Base-by-base conservation (phyloP, 805 yeast genomes). In the Kluyveromyces nonfermentans region DNA sequence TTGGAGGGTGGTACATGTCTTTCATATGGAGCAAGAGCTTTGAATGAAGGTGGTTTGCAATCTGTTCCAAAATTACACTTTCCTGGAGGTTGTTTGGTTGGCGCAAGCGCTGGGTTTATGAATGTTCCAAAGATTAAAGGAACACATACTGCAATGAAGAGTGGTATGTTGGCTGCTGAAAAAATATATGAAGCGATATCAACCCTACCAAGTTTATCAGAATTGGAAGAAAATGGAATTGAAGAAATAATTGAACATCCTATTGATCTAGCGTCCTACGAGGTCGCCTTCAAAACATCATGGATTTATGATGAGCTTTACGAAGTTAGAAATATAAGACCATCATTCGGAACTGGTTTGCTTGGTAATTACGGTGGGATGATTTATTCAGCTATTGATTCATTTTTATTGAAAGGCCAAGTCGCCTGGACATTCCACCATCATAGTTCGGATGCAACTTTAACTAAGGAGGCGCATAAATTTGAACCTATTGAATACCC, bases 81-180 rank as follows among this genome's bases (percentile, higher is more conserved):
- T 75, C 97, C 97, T 2, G 99, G 99, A 41, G 99, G 98, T 42
- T 82, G 88, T 7, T 67, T 93, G 22, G 90, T 93, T 33, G 99
- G 99, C 28, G 93, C 95, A 45, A 71, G 94, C 45, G 98, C 98
- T 3, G 98, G 98, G 1, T 90, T 93, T 63, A 76, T 93, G 78
- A 93, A 93, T 60, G 97, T 93, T 36, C 97, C 98, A 42, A 93
- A 90, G 64, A 85, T 93, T 57, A 93, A 93, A 67, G 99, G 99
- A 14, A 82, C 97, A 0, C 99, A 93, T 63, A 90, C 96, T 1
- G 97, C 99, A 1, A 86, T 93, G 79, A 93, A 93, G 64, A 74
- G 93, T 8, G 98, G 97, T 28, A 81, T 93, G 74, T 64, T 93
- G 22, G 98, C 98, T 2, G 98, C 97, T 2, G 97, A 93, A 56